Percentiles rank a stretch among this genome's conserved stretches.
phyloP scores from a whole-genome alignment of 129 eudicot genomes.

The Flaveria linearis region DNA sequence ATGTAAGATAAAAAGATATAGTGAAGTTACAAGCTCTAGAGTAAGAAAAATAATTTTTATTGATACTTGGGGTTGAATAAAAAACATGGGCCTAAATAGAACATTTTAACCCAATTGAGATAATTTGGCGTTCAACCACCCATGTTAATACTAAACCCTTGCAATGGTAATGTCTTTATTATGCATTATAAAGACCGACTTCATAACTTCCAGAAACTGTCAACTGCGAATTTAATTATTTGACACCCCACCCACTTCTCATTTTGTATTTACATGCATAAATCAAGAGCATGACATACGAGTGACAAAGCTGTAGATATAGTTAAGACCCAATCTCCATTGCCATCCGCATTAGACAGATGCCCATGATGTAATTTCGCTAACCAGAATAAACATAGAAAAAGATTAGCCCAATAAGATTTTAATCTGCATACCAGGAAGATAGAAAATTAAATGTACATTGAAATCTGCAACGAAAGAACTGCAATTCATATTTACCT shows the following conservation, averaged over 20 bases:
- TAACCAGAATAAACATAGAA: constrained; percentile 28
- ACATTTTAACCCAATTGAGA: too few relatives aligned
- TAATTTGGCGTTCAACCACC: neutral
- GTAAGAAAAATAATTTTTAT: neutral
- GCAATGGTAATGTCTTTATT: neutral
- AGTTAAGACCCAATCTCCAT: constrained; percentile 98
- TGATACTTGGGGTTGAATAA: too few relatives aligned
- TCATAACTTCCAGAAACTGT: neutral
- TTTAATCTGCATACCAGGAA: constrained; percentile 15
- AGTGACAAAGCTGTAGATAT: constrained; percentile 86
- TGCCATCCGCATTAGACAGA: constrained; percentile 88
- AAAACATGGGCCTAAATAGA: too few relatives aligned
- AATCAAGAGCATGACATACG: constrained; percentile 50
- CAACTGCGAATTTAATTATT: neutral
- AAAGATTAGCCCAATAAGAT: constrained; percentile 19
- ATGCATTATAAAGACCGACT: neutral
- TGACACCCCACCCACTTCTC: neutral
- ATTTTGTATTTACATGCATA: neutral
- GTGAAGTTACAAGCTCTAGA: neutral
- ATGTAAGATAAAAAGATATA: neutral
- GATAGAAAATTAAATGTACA: constrained; percentile 4
- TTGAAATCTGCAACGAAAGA: neutral
- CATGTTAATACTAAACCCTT: neutral
- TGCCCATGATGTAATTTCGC: constrained; percentile 93
- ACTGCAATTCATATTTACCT: neutral